phyloP scores from a whole-genome alignment of 2,329 filamentous ascomycete species.

The Onygena corvina region DNA sequence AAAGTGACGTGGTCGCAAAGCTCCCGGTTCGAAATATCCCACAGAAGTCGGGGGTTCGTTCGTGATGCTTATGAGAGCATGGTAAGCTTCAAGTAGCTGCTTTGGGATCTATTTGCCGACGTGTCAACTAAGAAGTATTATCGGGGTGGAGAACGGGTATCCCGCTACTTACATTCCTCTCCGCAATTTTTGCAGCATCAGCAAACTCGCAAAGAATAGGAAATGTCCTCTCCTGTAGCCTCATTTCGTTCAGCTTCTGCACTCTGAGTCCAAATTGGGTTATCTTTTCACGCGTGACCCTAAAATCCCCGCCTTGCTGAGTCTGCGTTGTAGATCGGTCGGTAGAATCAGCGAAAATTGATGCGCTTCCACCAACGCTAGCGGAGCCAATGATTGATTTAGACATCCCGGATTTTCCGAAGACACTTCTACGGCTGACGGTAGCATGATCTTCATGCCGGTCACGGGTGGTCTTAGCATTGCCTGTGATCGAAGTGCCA shows the following conservation, averaged over 20 bases:
- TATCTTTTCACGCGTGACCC: slow-evolving; percentile 73
- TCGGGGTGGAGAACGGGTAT: slow-evolving; percentile 12
- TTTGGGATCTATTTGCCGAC: slow-evolving; percentile 46
- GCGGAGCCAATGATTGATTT: slow-evolving; percentile 80
- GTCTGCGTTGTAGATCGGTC: slow-evolving; percentile 40
- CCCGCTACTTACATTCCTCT: slow-evolving; percentile 51
- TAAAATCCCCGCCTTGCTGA: slow-evolving; percentile 51
- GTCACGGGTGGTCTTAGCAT: slow-evolving; percentile 29
- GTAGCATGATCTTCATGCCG: slow-evolving; percentile 34
- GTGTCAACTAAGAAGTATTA: slow-evolving; percentile 3
- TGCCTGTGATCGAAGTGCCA: slow-evolving; percentile 31
- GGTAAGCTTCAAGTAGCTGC: slow-evolving; percentile 71
- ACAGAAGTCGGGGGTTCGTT: slow-evolving; percentile 55
- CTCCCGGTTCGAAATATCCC: slow-evolving; percentile 48
- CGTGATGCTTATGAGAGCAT: slow-evolving; percentile 66
- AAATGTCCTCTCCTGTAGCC: slow-evolving; percentile 54
- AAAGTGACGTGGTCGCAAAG: slow-evolving; percentile 64
- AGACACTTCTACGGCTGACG: slow-evolving; percentile 43
- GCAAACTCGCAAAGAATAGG: slow-evolving; percentile 66
- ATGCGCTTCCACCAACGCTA: slow-evolving; percentile 48
- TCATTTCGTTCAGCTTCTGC: slow-evolving; percentile 61
- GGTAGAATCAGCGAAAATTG: slow-evolving; percentile 59
- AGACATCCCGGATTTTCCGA: slow-evolving; percentile 58
- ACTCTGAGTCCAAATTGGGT: slow-evolving; percentile 67
- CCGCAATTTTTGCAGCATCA: slow-evolving; percentile 57